Conservation (phyloP, 495 filamentous ascomycete species). For the Tuber magnatum region DNA sequence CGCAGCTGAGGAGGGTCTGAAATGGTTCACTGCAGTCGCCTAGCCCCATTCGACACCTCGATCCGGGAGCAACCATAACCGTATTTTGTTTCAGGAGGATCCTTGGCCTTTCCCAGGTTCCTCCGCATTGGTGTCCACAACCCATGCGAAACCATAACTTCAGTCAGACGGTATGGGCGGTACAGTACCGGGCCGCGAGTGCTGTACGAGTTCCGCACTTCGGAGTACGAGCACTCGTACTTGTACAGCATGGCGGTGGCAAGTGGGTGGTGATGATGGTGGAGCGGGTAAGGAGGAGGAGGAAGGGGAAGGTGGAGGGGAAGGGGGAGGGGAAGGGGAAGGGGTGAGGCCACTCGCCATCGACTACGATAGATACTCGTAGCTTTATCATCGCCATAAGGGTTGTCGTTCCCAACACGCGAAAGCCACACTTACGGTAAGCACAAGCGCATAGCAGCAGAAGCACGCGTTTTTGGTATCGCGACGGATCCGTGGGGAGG, state of each 20-base stretch:
- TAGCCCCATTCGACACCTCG: constrained; percentile 20
- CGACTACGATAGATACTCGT: too few species aligned
- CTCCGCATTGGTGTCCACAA: not conserved
- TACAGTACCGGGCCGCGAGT: not conserved
- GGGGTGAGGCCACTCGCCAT: not conserved
- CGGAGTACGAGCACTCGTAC: constrained; percentile 4
- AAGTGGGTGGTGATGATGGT: not conserved
- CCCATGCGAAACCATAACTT: not conserved
- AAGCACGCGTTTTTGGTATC: not conserved
- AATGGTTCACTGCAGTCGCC: not conserved
- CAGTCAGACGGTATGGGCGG: not conserved
- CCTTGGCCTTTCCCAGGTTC: constrained; percentile 21
- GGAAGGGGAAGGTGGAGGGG: not conserved
- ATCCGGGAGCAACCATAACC: constrained; percentile 28
- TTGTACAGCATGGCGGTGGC: constrained; percentile 14
- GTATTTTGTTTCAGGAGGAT: constrained; percentile 19
- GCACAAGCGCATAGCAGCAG: not conserved
- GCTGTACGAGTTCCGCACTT: not conserved
- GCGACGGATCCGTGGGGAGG: not conserved
- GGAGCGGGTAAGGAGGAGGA: not conserved
- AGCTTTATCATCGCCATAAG: not conserved
- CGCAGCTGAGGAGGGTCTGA: constrained; percentile 26
- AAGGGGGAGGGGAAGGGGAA: not conserved
- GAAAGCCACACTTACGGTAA: not conserved
- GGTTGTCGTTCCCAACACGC: not conserved